These are phyloP conservation scores for Podaxis sp. DNA, from an alignment of 768 basidiomycete genomes.

Conservation along the genomic window DNA sequence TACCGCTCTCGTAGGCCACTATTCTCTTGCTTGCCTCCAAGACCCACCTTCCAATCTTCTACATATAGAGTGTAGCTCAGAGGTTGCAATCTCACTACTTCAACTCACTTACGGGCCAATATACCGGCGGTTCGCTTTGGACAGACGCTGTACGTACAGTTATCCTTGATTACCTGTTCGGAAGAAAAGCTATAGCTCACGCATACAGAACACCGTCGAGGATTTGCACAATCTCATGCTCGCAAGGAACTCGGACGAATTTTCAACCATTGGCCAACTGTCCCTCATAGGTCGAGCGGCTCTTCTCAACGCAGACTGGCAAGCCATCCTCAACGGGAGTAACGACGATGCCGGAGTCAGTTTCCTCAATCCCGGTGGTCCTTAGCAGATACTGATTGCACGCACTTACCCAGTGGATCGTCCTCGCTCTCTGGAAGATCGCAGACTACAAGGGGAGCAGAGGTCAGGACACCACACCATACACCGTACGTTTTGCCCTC, in stretches of 20 bases:
- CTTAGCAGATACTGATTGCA: background rate
- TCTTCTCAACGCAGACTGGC: constrained; percentile 42
- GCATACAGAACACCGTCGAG: constrained; percentile 50
- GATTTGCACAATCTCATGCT: constrained; percentile 62
- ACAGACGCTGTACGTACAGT: constrained; percentile 47
- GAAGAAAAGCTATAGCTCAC: background rate
- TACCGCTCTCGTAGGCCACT: constrained; percentile 21
- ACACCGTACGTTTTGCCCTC: constrained; percentile 25
- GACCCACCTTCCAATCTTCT: constrained; percentile 17
- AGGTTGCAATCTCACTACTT: constrained; percentile 42
- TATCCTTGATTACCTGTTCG: background rate
- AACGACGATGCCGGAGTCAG: constrained; percentile 55
- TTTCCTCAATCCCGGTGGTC: background rate
- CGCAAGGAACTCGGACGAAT: constrained; percentile 42
- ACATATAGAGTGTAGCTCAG: constrained; percentile 26
- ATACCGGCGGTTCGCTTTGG: constrained; percentile 53
- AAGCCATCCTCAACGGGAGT: constrained; percentile 41
- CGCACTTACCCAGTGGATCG: constrained; percentile 44
- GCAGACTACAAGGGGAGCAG: constrained; percentile 48
- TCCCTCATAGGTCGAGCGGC: constrained; percentile 48
- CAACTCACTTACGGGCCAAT: constrained; percentile 37
- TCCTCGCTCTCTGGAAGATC: constrained; percentile 59
- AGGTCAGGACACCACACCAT: constrained; percentile 32
- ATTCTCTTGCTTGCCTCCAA: background rate
- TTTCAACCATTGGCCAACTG: constrained; percentile 37